A percentile compares a stretch with the other conserved stretches of the same genome.
Evolutionary conservation across 257 asterid species (phyloP).

Genomic region (Osmanthus fragrans): DNA sequence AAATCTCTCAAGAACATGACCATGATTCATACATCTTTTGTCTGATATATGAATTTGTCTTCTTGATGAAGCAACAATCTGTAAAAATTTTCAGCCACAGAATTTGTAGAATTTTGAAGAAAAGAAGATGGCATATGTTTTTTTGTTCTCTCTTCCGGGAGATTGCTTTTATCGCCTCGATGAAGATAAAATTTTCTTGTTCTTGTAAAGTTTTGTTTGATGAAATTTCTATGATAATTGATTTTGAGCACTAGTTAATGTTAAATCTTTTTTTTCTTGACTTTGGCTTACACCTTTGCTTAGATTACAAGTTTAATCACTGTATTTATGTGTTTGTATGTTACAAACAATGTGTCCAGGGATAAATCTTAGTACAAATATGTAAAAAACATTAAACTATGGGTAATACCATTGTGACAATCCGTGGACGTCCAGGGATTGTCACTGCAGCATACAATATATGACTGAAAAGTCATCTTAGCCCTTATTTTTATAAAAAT

Average conservation of each 20-base stretch:
- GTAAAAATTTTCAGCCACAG: conserved; percentile 33
- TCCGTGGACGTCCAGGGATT: no score
- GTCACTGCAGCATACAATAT: no score
- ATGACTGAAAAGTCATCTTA: no score
- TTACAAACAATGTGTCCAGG: no score
- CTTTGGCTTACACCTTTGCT: background rate
- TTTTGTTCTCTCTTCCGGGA: background rate
- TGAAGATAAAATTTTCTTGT: background rate
- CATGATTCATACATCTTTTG: background rate
- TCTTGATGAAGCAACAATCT: conserved; percentile 27
- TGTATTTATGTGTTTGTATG: background rate
- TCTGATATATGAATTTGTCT: conserved; percentile 21
- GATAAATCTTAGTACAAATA: no score
- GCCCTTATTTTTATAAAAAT: no score
- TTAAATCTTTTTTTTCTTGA: background rate
- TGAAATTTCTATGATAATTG: background rate
- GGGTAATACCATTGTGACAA: no score
- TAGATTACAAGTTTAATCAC: background rate
- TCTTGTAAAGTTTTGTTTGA: conserved; percentile 1
- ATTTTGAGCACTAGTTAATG: background rate
- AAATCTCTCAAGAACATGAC: conserved; percentile 1
- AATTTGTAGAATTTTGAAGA: conserved; percentile 25
- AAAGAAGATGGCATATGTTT: background rate
- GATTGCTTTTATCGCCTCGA: background rate
- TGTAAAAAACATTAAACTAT: no score